Evolutionary conservation across 2,329 filamentous ascomycete species (phyloP).

Genomic region (Colletotrichum ledebouriae): DNA sequence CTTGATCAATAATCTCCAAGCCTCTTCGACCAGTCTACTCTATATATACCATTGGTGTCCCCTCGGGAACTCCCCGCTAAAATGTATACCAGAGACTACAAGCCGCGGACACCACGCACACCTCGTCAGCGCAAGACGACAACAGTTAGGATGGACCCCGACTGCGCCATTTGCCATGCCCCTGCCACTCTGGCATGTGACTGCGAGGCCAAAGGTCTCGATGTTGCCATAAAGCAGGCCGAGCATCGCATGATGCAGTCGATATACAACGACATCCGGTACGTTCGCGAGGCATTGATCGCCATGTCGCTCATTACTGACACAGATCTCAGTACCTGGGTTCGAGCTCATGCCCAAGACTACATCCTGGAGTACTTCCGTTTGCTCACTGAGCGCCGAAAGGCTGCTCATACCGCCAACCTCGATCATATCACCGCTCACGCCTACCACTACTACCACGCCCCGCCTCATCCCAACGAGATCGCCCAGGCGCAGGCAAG

Average conservation of each 20-base stretch:
- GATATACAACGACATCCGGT: slow-evolving; percentile 75
- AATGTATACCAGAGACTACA: slow-evolving; percentile 65
- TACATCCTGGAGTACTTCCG: slow-evolving; percentile 77
- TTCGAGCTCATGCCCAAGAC: slow-evolving; percentile 74
- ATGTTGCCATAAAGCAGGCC: slow-evolving; percentile 73
- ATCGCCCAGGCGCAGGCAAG: slow-evolving; percentile 74
- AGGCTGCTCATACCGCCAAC: slow-evolving; percentile 67
- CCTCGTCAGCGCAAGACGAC: slow-evolving; percentile 56
- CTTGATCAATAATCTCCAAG: slow-evolving; percentile 46
- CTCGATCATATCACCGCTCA: slow-evolving; percentile 68
- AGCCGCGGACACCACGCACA: slow-evolving; percentile 41
- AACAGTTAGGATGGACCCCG: slow-evolving; percentile 75
- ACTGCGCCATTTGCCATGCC: slow-evolving; percentile 76
- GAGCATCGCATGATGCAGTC: slow-evolving; percentile 74
- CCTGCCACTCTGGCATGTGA: slow-evolving; percentile 72
- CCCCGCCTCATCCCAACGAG: slow-evolving; percentile 71
- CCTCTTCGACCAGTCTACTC: no score
- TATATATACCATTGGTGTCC: slow-evolving; percentile 42
- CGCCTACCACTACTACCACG: slow-evolving; percentile 70
- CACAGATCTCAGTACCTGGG: slow-evolving; percentile 66
- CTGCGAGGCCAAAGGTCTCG: slow-evolving; percentile 75
- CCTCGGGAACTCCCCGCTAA: slow-evolving; percentile 54
- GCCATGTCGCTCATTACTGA: slow-evolving; percentile 42
- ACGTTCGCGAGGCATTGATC: slow-evolving; percentile 45
- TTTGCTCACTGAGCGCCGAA: slow-evolving; percentile 71